Conservation (phyloP, 2,329 filamentous ascomycete species). For the Neocatenulostroma microsporum region DNA sequence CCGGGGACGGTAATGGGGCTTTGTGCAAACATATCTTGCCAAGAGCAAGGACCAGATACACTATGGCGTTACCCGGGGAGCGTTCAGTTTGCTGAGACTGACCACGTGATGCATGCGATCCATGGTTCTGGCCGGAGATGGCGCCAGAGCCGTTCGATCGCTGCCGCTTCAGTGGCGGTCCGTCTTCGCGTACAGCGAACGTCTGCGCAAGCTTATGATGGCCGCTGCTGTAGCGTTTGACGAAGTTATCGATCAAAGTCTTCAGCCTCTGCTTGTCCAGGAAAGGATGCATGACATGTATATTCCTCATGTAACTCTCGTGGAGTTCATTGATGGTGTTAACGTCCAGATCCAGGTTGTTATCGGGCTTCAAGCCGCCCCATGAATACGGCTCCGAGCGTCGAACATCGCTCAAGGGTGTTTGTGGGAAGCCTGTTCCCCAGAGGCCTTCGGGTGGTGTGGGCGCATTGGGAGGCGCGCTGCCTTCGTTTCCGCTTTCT, state of each 20-base stretch:
- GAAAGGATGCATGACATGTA: constrained; percentile 59
- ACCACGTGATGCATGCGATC: neutral
- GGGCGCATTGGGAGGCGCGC: constrained; percentile 23
- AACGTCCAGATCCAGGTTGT: constrained; percentile 47
- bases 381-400: constrained; percentile 29
- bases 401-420: constrained; percentile 23
- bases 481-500: constrained; percentile 24
- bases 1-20: constrained; percentile 47
- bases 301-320: constrained; percentile 50
- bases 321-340: constrained; percentile 45
- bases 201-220: constrained; percentile 19
- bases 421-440: constrained; percentile 40
- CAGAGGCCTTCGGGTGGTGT: constrained; percentile 43
- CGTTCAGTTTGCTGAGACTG: constrained; percentile 38
- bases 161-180: constrained; percentile 25
- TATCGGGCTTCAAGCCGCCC: constrained; percentile 46
- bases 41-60: constrained; percentile 74
- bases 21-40: constrained; percentile 67
- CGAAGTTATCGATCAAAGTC: constrained; percentile 46
- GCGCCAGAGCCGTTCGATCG: constrained; percentile 20
- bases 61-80: constrained; percentile 70
- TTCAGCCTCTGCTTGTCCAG: constrained; percentile 48
- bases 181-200: constrained; percentile 15
- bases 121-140: constrained; percentile 10
- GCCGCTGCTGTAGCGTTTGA: constrained; percentile 20